Evolutionary conservation across 805 yeast species (phyloP), one percentile per base, ranked within the genome.

Genomic region (Nakazawaea anatomiae): DNA sequence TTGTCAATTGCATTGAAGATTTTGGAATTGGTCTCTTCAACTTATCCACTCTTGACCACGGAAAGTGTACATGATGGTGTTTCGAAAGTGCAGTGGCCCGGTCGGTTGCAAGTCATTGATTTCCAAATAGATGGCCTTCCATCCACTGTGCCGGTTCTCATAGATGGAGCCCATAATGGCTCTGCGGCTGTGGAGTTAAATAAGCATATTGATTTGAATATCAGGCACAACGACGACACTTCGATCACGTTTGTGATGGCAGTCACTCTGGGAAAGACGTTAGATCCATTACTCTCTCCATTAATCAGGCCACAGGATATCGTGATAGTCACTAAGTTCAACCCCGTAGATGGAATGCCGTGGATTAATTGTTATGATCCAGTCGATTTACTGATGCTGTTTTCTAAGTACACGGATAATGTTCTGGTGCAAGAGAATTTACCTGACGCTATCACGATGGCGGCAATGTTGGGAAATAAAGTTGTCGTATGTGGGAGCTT

Each of bases 141-240:
- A 25, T 47, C 64, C 2, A 56, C 63, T 1, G 47, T 73, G 0
- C 55, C 58, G 1, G 64, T 82, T 0, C 65, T 94, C 4, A 60
- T 94, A 2, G 98, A 92, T 67, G 98, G 98, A 2, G 97, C 98
- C 0, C 98, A 94, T 64, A 94, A 94, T 62, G 82, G 80, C 5
- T 81, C 83, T 53, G 96, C 97, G 0, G 94, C 97, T 0, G 66
- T 68, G n/a, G 89, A 86, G 59, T 69, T 94, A 32, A 77, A 76
- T 0, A 73, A 73, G 39, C 89, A 73, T 61, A 65, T 90, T 1
- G 64, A 71, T 5, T 39, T 52, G 1, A 42, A 51, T 1, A 53
- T 60, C 39, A 60, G 65, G 1, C 35, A 44, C 2, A 57, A 60
- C 2, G 40, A 50, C 11, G 57, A 32, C 11, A 32, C 60, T 5